phyloP scores from a whole-genome alignment of 768 basidiomycete species.

The Boletus tomentosulus region DNA sequence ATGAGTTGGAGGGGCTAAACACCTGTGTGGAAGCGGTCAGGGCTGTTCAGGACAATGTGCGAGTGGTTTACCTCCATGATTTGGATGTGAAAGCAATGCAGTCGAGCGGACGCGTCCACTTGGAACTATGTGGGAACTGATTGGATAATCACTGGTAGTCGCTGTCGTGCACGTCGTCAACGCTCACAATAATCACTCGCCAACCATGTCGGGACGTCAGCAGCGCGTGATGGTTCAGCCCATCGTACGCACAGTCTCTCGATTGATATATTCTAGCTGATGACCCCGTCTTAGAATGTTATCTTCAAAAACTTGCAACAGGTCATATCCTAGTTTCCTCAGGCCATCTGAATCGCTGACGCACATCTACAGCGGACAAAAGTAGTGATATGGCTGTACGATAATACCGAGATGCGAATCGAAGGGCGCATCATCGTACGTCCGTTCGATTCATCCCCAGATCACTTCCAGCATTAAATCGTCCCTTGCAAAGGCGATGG shows the following conservation, averaged over 20 bases:
- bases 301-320: conserved; percentile 98
- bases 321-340: conserved; percentile 33
- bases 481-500: conserved; percentile 36
- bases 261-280: conserved; percentile 1
- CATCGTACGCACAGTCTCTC: conserved; percentile 64
- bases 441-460: conserved; percentile 27
- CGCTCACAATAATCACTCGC: conserved; percentile 4
- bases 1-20: conserved; percentile 77
- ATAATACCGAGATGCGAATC: conserved; percentile 94
- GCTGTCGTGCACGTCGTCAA: neutral
- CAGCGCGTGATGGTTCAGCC: conserved; percentile 99
- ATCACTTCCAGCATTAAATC: conserved; percentile 39
- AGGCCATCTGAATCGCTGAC: conserved; percentile 7
- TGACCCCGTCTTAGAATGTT: conserved; percentile 60
- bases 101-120: conserved; percentile 16
- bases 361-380: conserved; percentile 58
- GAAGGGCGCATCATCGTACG: conserved; percentile 94
- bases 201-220: conserved; percentile 85
- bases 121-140: conserved; percentile 16
- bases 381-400: conserved; percentile 92
- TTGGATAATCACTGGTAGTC: conserved; percentile 17
- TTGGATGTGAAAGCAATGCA: conserved; percentile 15
- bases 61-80: conserved; percentile 27
- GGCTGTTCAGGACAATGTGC: neutral
- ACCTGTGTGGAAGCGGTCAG: conserved; percentile 36